Percentiles rank a stretch among this genome's conserved stretches.
Conservation (phyloP, 352 stramenopile species). For the Pythium sp. region DNA sequence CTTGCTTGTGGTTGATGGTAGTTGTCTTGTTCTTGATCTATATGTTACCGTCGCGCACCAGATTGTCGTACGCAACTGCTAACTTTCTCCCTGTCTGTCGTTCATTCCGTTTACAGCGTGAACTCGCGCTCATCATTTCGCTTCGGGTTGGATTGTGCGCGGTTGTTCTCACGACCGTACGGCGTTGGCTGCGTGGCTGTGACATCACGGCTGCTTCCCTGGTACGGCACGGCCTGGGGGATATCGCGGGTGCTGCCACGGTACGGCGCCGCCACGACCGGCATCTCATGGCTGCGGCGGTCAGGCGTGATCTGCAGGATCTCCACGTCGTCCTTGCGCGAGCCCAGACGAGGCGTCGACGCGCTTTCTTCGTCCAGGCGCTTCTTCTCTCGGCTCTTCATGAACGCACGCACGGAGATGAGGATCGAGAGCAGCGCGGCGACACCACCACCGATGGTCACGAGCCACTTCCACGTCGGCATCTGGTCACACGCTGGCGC, state of each 20-base stretch:
- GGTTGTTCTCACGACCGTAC: slow-evolving; percentile 18
- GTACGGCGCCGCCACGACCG: slow-evolving; percentile 9
- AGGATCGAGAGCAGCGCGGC: slow-evolving; percentile 58
- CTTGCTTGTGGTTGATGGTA: not conserved
- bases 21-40: slow-evolving; percentile 1
- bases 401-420: slow-evolving; percentile 49
- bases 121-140: slow-evolving; percentile 22
- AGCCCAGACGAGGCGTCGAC: slow-evolving; percentile 14
- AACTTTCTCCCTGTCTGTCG: not conserved
- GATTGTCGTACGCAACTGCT: not conserved
- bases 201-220: slow-evolving; percentile 4
- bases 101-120: slow-evolving; percentile 17
- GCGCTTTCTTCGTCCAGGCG: slow-evolving; percentile 11
- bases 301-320: slow-evolving; percentile 24
- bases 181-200: not conserved
- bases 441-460: slow-evolving; percentile 59
- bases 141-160: slow-evolving; percentile 6
- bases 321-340: slow-evolving; percentile 22
- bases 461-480: slow-evolving; percentile 62
- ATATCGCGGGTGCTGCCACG: not conserved
- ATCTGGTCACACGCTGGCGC: slow-evolving; percentile 50
- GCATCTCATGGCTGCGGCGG: slow-evolving; percentile 16
- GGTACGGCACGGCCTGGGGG: slow-evolving; percentile 6
- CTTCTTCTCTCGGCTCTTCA: slow-evolving; percentile 38
- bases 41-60: slow-evolving; percentile 9